Conservation (phyloP, 768 basidiomycete species). For the Crucibulum laeve region DNA sequence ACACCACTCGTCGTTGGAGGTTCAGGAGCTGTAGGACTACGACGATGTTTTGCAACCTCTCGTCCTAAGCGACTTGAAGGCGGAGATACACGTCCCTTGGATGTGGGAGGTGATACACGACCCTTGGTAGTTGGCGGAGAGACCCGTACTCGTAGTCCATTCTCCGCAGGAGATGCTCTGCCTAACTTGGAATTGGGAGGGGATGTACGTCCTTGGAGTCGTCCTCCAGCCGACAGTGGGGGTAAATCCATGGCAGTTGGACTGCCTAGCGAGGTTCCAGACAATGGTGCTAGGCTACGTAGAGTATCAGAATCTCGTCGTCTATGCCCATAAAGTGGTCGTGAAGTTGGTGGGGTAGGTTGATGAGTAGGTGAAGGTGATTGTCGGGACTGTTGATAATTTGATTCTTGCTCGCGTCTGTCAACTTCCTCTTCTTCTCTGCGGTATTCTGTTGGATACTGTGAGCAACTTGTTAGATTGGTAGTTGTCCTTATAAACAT, state of each 20-base stretch:
- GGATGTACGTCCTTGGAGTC: constrained; percentile 14
- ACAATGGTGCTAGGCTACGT: constrained; percentile 38
- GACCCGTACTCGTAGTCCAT: constrained; percentile 15
- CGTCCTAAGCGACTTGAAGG: constrained; percentile 16
- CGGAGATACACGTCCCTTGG: constrained; percentile 27
- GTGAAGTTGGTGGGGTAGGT: constrained; percentile 14
- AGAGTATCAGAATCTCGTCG: constrained; percentile 78
- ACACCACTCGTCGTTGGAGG: constrained; percentile 38
- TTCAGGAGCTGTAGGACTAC: constrained; percentile 71
- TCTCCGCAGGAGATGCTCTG: constrained; percentile 16
- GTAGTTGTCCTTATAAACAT: background rate
- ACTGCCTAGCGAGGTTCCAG: constrained; percentile 27
- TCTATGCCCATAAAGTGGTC: constrained; percentile 41
- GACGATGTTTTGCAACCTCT: constrained; percentile 44
- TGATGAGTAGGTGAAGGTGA: constrained; percentile 45
- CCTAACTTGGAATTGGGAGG: constrained; percentile 16
- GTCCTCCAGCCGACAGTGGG: constrained; percentile 10
- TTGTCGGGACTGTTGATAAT: constrained; percentile 33
- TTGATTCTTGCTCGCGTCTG: constrained; percentile 18
- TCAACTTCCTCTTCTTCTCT: constrained; percentile 31
- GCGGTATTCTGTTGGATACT: constrained; percentile 32
- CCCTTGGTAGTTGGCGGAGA: constrained; percentile 21
- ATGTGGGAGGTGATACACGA: constrained; percentile 19
- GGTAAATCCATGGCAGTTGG: constrained; percentile 51
- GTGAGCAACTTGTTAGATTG: background rate